A percentile compares a stretch with the other conserved stretches of the same genome.
Conservation (phyloP, 1,284 basidiomycete genomes). For the Cutaneotrichosporon curvatum region DNA sequence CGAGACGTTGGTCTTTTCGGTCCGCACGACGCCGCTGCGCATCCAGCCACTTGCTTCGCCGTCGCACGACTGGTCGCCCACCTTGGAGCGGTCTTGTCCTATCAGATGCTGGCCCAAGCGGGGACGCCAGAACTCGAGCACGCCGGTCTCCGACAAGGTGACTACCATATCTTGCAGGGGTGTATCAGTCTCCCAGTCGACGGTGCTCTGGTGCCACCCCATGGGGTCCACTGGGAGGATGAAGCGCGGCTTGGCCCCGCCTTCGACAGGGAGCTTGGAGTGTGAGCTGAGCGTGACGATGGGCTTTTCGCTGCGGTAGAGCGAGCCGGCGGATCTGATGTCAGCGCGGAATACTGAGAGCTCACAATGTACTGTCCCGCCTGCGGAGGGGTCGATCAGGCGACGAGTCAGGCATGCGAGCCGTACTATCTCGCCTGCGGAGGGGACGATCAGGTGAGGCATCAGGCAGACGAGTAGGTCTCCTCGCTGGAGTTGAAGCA, state of each 20-base stretch:
- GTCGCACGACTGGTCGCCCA: background rate
- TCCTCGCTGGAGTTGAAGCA: background rate
- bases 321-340: background rate
- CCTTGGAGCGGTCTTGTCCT: conserved; percentile 3
- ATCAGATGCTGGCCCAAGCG: conserved; percentile 47
- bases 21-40: conserved; percentile 63
- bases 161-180: conserved; percentile 62
- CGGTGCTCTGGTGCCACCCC: conserved; percentile 61
- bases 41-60: conserved; percentile 21
- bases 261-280: conserved; percentile 29
- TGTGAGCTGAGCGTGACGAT: conserved; percentile 31
- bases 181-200: conserved; percentile 39
- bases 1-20: conserved; percentile 57
- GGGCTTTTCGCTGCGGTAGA: conserved; percentile 21
- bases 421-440: background rate
- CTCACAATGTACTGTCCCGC: background rate
- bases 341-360: background rate
- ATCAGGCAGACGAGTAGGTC: background rate
- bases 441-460: background rate
- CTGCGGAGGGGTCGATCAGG: no score
- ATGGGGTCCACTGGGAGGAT: conserved; percentile 76
- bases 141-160: conserved; percentile 64
- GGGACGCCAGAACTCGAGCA: conserved; percentile 73
- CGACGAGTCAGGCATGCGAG: background rate
- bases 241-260: conserved; percentile 20